Percentiles rank a stretch among this genome's conserved stretches.
Evolutionary conservation across 768 basidiomycete genomes (phyloP).

Genomic region (Mycena haematopus): DNA sequence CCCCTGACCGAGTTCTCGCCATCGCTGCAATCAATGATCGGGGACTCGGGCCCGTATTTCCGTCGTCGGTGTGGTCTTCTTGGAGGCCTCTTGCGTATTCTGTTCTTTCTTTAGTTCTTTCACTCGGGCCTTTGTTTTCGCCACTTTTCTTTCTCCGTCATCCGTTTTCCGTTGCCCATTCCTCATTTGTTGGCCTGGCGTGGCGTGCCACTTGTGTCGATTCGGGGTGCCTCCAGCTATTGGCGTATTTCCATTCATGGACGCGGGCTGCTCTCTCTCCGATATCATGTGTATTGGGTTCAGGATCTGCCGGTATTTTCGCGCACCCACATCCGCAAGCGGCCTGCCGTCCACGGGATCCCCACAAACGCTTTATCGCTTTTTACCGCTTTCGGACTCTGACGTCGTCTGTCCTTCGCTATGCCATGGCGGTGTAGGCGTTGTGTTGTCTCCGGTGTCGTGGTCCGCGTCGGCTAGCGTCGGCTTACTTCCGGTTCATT

Average conservation of each 20-base stretch:
- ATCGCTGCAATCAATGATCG: not conserved
- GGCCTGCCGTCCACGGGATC: not conserved
- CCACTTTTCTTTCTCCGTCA: not conserved
- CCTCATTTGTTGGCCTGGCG: not conserved
- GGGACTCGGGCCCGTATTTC: not conserved
- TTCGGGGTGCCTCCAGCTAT: not conserved
- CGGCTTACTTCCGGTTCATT: not conserved
- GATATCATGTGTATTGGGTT: not conserved
- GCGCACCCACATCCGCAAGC: not conserved
- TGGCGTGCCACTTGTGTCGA: not conserved
- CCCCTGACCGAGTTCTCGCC: not conserved
- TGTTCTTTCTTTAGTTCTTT: not conserved
- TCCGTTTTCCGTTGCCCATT: not conserved
- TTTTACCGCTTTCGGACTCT: not conserved
- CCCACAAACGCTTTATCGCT: not conserved
- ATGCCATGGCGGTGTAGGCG: conserved; percentile 7
- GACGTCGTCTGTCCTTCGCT: not conserved
- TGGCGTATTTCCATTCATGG: not conserved
- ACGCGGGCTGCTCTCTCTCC: not conserved
- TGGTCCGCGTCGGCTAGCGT: not conserved
- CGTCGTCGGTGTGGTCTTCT: not conserved
- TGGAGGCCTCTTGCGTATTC: too few species aligned
- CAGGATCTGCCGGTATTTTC: not conserved
- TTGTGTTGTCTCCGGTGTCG: conserved; percentile 3
- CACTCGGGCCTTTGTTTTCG: not conserved